Percentiles rank a stretch among this genome's conserved stretches.
These are phyloP conservation scores for Pleodorina starrii DNA, from an alignment of 139 green algal genomes.

Conservation along the genomic window DNA sequence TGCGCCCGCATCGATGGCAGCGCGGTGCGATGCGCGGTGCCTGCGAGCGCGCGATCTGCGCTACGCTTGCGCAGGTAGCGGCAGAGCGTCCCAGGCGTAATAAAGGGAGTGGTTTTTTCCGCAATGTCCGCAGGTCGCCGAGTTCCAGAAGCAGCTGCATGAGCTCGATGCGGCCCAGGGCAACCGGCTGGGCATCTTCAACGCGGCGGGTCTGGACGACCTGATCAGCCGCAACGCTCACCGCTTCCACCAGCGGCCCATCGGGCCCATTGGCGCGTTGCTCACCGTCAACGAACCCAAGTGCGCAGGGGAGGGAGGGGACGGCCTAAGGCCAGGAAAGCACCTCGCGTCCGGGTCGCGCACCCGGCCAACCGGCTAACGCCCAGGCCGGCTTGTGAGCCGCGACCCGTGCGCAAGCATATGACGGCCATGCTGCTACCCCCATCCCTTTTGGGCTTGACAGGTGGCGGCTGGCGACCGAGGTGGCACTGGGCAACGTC, in stretches of 20 bases:
- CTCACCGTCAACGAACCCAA: slow-evolving; percentile 48
- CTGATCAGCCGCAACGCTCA: slow-evolving; percentile 4
- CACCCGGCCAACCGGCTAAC: no score
- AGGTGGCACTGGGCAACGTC: slow-evolving; percentile 18
- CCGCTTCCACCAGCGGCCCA: slow-evolving; percentile 51
- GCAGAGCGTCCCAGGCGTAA: no score
- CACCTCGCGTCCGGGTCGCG: no score
- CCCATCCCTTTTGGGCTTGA: background rate
- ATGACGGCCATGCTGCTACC: no score
- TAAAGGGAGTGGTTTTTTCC: no score
- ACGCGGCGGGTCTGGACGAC: background rate
- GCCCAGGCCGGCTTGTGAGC: no score
- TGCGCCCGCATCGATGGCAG: no score
- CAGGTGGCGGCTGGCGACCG: slow-evolving; percentile 31
- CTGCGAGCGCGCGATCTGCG: no score
- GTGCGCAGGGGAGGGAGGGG: slow-evolving; percentile 17
- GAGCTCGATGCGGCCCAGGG: background rate
- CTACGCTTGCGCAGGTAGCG: no score
- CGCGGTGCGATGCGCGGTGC: no score
- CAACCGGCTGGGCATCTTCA: slow-evolving; percentile 29
- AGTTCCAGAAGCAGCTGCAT: background rate
- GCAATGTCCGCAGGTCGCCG: slow-evolving; percentile 8
- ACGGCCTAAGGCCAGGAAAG: no score
- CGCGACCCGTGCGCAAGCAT: no score
- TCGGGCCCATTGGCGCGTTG: slow-evolving; percentile 62